A percentile compares a stretch with the other conserved stretches of the same genome.
These are phyloP conservation scores for Aspergillus wentii DNA, from an alignment of 495 filamentous ascomycete genomes.

Conservation along the genomic window DNA sequence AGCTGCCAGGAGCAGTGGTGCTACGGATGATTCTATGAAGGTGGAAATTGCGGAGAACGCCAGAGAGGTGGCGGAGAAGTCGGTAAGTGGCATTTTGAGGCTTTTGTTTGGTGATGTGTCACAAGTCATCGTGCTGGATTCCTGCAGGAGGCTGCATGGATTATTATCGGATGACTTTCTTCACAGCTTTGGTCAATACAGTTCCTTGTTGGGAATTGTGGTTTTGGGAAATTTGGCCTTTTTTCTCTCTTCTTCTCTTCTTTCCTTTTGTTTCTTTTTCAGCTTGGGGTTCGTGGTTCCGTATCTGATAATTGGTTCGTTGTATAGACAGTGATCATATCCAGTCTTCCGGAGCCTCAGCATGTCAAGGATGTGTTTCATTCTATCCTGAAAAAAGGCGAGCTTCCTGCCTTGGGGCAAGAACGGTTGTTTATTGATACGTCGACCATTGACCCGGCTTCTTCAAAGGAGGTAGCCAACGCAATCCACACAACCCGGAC, in stretches of 20 bases:
- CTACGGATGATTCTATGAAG: constrained; percentile 31
- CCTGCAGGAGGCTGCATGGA: too few species aligned
- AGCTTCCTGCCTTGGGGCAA: constrained; percentile 35
- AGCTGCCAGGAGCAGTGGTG: constrained; percentile 19
- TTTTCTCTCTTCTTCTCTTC: too few species aligned
- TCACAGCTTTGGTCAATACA: too few species aligned
- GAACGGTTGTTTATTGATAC: constrained; percentile 72
- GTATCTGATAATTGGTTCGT: not conserved
- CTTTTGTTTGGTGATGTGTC: constrained; percentile 2
- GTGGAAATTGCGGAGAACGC: constrained; percentile 55
- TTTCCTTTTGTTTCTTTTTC: too few species aligned
- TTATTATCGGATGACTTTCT: too few species aligned
- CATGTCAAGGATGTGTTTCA: constrained; percentile 73
- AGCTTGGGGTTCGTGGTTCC: not conserved
- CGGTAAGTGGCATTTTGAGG: constrained; percentile 57
- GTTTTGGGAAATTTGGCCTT: too few species aligned
- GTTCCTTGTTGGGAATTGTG: too few species aligned
- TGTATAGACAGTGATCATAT: constrained; percentile 66
- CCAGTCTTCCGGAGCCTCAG: constrained; percentile 72
- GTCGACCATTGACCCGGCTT: constrained; percentile 81
- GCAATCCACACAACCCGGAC: constrained; percentile 50
- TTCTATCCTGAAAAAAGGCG: constrained; percentile 49
- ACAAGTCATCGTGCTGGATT: too few species aligned
- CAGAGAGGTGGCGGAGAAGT: constrained; percentile 61
- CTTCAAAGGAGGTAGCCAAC: constrained; percentile 63